Conservation (phyloP, 2,329 filamentous ascomycete genomes). For the Colletotrichum orchidophilum region DNA sequence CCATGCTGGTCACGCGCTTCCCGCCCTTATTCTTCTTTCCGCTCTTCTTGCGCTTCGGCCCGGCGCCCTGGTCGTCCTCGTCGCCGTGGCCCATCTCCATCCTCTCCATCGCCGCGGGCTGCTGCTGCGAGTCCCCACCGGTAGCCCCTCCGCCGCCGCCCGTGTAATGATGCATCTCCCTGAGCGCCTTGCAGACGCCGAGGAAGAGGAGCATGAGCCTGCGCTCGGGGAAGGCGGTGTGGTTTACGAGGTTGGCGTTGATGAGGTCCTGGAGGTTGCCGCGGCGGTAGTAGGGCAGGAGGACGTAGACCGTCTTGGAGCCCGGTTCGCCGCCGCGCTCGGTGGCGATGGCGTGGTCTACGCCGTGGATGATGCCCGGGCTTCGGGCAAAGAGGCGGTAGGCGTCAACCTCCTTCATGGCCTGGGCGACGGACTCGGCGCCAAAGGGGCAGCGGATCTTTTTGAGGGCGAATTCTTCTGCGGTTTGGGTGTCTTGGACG, state of each 20-base stretch:
- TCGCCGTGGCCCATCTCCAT: conserved; percentile 62
- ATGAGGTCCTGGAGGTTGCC: conserved; percentile 98
- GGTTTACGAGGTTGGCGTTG: conserved; percentile 97
- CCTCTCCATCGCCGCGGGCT: conserved; percentile 52
- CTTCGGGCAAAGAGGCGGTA: conserved; percentile 89
- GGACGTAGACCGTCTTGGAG: conserved; percentile 94
- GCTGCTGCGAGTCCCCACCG: conserved; percentile 1
- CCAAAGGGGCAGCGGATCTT: conserved; percentile 99
- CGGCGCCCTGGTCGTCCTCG: conserved; percentile 49
- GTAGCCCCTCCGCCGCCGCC: conserved; percentile 48
- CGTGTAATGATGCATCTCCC: conserved; percentile 90
- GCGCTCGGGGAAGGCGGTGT: conserved; percentile 87
- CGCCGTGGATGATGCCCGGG: conserved; percentile 84
- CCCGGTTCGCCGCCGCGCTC: conserved; percentile 70
- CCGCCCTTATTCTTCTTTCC: conserved; percentile 49
- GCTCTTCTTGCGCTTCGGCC: conserved; percentile 42
- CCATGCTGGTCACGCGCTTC: conserved; percentile 38
- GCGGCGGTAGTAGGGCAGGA: conserved; percentile 93
- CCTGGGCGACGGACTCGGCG: conserved; percentile 92
- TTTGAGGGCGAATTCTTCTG: conserved; percentile 91
- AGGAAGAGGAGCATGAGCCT: conserved; percentile 90
- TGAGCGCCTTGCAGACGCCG: conserved; percentile 88
- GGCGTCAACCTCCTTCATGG: conserved; percentile 96
- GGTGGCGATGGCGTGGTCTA: conserved; percentile 84
- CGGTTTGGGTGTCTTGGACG: conserved; percentile 87